Base-by-base conservation (phyloP, 2,329 filamentous ascomycete genomes). In the Helicocarpus griseus region DNA sequence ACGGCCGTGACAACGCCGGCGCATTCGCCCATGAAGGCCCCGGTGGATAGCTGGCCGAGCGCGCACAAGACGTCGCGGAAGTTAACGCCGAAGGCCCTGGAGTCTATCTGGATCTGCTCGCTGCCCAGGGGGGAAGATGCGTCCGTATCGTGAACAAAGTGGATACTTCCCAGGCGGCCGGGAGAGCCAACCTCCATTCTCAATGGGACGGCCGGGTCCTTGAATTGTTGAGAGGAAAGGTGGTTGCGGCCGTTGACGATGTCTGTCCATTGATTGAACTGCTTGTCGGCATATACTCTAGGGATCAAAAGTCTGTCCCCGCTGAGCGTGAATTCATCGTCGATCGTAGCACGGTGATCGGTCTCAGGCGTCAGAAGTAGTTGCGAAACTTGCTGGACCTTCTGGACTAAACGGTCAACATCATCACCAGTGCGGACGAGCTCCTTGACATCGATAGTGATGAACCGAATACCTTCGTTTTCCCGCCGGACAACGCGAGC, bases 41-140 rank as follows among this genome's bases (percentile, higher is more conserved):
- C n/a, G n/a, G n/a, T n/a, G 14, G 55, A 52, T 7, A 62, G 48
- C 48, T 61, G 60, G 9, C 60, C 59, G 48, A 61, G 51, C 19
- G 56, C 54, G 43, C 58, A 52, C 53, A 62, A 53, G 24, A 62
- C 50, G 41, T 64, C 63, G 8, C 56, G 56, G 53, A 63, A 66
- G 48, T 64, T 66, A 29, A 66, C 33, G 8, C 63, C 63, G 14
- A 58, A 57, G 1, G 62, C 63, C n/a, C 56, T 54, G 13, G 59
- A 54, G 17, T 64, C 49, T 17, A 68, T 61, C 29, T 65, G 60
- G 22, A 67, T 49, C 1, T 58, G 40, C 9, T 60, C 54, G 3
- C 49, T 33, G 1, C 24, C 40, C 4, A 60, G 47, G 9, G 47
- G 52, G 6, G 41, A 22, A 1, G 24, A 22, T 2, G 22, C 28